Percentiles rank a stretch among this genome's conserved stretches.
These are phyloP conservation scores for Curvularia spicifera DNA, from an alignment of 2,329 filamentous ascomycete species.

Conservation along the genomic window DNA sequence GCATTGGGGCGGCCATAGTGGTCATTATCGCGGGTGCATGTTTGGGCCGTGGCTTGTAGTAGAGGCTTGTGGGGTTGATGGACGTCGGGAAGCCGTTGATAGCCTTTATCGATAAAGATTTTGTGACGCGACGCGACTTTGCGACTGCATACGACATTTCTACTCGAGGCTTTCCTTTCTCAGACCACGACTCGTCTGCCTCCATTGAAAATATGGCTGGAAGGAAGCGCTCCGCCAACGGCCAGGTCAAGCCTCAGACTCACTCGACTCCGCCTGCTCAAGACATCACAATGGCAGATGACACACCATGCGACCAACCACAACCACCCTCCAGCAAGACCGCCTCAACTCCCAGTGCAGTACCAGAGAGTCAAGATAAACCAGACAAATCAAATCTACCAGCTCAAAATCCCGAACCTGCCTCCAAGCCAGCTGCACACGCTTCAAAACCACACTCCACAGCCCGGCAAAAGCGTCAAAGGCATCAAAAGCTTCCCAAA, in stretches of 20 bases:
- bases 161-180: neutral
- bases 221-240: conserved; percentile 35
- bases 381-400: neutral
- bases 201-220: conserved; percentile 23
- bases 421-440: conserved; percentile 6
- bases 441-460: neutral
- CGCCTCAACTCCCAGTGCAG: conserved; percentile 2
- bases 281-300: conserved; percentile 13
- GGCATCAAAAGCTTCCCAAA: conserved; percentile 23
- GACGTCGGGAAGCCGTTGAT: neutral
- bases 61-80: neutral
- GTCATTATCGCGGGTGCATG: conserved; percentile 9
- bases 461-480: neutral
- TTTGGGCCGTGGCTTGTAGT: neutral
- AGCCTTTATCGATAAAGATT: conserved; percentile 25
- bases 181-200: neutral
- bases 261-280: neutral
- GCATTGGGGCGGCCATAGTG: conserved; percentile 50
- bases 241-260: conserved; percentile 28
- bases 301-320: conserved; percentile 24
- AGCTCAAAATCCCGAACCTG: neutral
- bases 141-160: neutral
- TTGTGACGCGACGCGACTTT: conserved; percentile 24
- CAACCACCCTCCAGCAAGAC: conserved; percentile 19
- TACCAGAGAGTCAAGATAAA: neutral